These are phyloP conservation scores for Phytophthora sojae DNA, from an alignment of 352 stramenopile genomes.

Conservation along the genomic window DNA sequence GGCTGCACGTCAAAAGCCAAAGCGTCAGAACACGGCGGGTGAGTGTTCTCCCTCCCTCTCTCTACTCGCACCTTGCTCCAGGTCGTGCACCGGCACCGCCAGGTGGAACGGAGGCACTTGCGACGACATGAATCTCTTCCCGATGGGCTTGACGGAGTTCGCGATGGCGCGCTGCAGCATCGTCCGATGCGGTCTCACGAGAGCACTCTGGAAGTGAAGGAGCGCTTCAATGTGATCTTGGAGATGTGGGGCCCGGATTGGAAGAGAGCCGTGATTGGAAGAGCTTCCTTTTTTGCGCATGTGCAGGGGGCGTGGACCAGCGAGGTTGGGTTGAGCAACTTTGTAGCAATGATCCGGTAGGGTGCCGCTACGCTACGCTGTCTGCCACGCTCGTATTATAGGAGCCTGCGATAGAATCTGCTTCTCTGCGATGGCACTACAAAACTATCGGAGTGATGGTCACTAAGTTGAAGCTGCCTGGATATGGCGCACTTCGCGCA, in stretches of 20 bases:
- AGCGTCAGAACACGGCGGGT: background rate
- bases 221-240: slow-evolving; percentile 5
- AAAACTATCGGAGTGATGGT: no score
- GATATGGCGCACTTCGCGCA: no score
- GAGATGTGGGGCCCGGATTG: slow-evolving; percentile 12
- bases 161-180: slow-evolving; percentile 40
- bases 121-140: slow-evolving; percentile 38
- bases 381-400: no score
- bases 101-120: slow-evolving; percentile 86
- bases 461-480: no score
- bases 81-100: slow-evolving; percentile 96
- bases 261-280: slow-evolving; percentile 31
- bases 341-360: no score
- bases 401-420: no score
- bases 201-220: slow-evolving; percentile 1
- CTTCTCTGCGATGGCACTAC: no score
- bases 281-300: background rate
- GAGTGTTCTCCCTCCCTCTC: background rate
- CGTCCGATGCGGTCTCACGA: background rate
- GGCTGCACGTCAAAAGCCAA: slow-evolving; percentile 46
- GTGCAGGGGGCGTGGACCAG: no score
- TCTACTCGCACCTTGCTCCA: slow-evolving; percentile 67
- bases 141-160: slow-evolving; percentile 19
- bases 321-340: no score
- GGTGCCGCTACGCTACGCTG: no score